phyloP scores from a whole-genome alignment of 140 eudicot species.

The Ambrosia hybrid region DNA sequence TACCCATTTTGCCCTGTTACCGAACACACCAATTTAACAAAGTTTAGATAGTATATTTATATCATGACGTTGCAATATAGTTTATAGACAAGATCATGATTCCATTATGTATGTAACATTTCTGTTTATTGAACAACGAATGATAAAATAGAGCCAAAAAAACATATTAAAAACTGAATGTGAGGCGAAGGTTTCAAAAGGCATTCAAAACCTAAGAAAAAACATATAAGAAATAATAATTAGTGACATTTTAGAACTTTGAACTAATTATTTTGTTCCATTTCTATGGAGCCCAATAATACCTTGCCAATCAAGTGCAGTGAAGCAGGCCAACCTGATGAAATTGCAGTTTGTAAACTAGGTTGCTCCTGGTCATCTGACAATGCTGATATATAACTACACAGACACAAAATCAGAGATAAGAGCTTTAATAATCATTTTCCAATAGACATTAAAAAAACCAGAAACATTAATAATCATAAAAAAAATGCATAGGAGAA shows the following conservation, averaged over 20 bases:
- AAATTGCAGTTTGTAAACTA: constrained; percentile 63
- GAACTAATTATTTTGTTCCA: neutral
- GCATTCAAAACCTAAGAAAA: neutral
- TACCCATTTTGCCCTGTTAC: neutral
- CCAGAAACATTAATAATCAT: neutral
- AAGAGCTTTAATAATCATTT: constrained; percentile 3
- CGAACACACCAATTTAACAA: neutral
- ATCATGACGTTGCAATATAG: too few relatives aligned
- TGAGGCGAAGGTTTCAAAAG: neutral
- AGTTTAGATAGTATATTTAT: too few relatives aligned
- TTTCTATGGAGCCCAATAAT: constrained; percentile 6
- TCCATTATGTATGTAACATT: neutral
- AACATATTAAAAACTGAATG: neutral
- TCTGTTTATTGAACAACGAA: neutral
- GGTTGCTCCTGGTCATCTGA: constrained; percentile 56
- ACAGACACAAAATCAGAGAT: constrained; percentile 11
- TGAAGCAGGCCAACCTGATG: constrained; percentile 96
- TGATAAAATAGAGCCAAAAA: neutral
- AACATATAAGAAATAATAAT: neutral
- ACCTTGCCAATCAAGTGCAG: constrained; percentile 99
- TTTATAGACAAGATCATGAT: too few relatives aligned
- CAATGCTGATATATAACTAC: constrained; percentile 86
- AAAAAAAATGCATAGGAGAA: constrained; percentile 9
- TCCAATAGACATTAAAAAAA: neutral
- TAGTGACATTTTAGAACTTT: neutral